Evolutionary conservation across 176 grass and related monocot species (phyloP).

Genomic region (Rhynchospora tenuis): DNA sequence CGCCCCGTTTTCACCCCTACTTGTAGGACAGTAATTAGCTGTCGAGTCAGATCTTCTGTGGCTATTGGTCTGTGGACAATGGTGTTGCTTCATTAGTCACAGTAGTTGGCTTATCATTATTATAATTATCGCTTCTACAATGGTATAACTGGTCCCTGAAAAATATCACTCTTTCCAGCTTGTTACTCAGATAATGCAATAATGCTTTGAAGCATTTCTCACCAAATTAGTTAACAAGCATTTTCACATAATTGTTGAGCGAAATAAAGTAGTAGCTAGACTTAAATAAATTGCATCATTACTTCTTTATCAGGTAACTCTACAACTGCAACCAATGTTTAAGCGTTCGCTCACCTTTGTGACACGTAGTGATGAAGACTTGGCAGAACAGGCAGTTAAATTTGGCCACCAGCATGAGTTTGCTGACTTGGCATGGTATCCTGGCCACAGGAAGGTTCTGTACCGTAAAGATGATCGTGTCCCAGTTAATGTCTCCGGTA

Average conservation of each 20-base stretch:
- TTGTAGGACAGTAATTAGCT: too few species aligned
- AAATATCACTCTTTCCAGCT: too few species aligned
- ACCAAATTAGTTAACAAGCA: background rate
- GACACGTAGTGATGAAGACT: conserved; percentile 7
- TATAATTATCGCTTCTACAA: too few species aligned
- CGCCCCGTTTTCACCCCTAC: too few species aligned
- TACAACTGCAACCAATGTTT: conserved; percentile 43
- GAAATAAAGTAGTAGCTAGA: background rate
- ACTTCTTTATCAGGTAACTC: conserved; percentile 28
- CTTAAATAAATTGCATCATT: background rate
- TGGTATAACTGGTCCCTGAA: too few species aligned
- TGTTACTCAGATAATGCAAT: background rate
- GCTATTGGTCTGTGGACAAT: too few species aligned
- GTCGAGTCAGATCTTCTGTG: too few species aligned
- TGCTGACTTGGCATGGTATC: conserved; percentile 48
- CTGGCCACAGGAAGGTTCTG: conserved; percentile 33
- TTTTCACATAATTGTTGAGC: background rate
- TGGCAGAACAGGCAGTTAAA: conserved; percentile 22
- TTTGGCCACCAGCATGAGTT: conserved; percentile 41
- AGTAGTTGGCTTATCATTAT: too few species aligned
- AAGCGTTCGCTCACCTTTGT: conserved; percentile 35
- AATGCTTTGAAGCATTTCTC: background rate
- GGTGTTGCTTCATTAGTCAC: too few species aligned
- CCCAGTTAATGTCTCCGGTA: conserved; percentile 24
- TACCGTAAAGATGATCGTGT: conserved; percentile 48